Conservation (phyloP, 2,329 filamentous ascomycete genomes). For the Monilinia vaccinii-corymbosi region DNA sequence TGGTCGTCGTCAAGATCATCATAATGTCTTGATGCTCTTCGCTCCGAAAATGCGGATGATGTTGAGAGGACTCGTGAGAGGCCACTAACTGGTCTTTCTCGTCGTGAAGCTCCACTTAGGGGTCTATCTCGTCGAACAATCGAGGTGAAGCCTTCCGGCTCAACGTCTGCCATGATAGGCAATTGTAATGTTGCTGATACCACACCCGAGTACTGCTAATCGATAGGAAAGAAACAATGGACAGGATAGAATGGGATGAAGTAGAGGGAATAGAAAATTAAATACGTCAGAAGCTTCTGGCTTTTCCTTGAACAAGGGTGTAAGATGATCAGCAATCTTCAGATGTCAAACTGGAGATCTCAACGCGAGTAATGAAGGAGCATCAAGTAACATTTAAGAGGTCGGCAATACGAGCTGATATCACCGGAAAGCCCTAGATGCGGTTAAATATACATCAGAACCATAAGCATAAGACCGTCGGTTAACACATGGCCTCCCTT, state of each 20-base stretch:
- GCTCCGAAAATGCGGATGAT: constrained; percentile 15
- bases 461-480: neutral
- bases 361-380: neutral
- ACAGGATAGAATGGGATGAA: neutral
- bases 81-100: neutral
- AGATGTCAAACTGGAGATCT: neutral
- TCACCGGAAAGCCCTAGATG: neutral
- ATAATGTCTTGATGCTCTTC: constrained; percentile 13
- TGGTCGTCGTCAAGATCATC: constrained; percentile 20
- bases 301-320: neutral
- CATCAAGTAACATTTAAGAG: neutral
- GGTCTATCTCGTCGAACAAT: neutral
- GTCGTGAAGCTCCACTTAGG: constrained; percentile 1
- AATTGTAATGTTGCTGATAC: neutral
- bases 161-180: constrained; percentile 12
- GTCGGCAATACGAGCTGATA: neutral
- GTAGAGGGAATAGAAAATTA: neutral
- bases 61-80: constrained; percentile 14
- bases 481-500: neutral
- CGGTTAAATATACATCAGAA: neutral
- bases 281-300: neutral
- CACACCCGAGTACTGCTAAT: neutral
- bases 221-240: neutral
- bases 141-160: constrained; percentile 12
- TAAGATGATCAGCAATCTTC: neutral